phyloP scores from a whole-genome alignment of 208 protist genomes.

The Trypanosoma brucei region DNA sequence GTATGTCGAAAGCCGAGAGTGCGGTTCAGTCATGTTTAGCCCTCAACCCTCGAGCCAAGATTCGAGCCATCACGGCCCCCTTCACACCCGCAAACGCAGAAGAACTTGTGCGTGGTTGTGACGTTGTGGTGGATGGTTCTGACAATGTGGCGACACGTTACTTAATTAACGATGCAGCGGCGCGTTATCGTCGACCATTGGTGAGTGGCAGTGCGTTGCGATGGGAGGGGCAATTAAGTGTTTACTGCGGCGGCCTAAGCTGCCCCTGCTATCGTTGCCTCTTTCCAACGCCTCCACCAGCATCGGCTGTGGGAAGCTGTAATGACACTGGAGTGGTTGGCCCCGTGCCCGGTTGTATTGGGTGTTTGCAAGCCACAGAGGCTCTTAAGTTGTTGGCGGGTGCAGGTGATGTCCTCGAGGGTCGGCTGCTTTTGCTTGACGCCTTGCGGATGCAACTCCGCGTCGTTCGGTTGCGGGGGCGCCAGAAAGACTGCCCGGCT shows the following conservation, averaged over 20 bases:
- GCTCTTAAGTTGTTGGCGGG: conserved; percentile 80
- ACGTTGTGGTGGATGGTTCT: conserved; percentile 90
- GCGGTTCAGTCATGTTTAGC: conserved; percentile 55
- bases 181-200: conserved; percentile 71
- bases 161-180: conserved; percentile 93
- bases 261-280: conserved; percentile 93
- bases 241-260: conserved; percentile 58
- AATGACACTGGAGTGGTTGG: conserved; percentile 91
- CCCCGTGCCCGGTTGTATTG: conserved; percentile 92
- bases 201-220: conserved; percentile 93
- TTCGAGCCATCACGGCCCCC: conserved; percentile 31
- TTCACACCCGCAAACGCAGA: conserved; percentile 74
- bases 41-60: conserved; percentile 46
- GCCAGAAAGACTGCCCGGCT: conserved; percentile 49
- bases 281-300: conserved; percentile 84
- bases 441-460: conserved; percentile 57
- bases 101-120: conserved; percentile 52
- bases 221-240: conserved; percentile 93
- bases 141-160: conserved; percentile 94
- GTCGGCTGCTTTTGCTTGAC: conserved; percentile 87
- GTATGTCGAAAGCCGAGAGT: conserved; percentile 80
- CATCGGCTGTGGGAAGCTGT: conserved; percentile 83
- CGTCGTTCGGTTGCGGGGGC: conserved; percentile 63
- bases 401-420: conserved; percentile 56
- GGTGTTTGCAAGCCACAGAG: conserved; percentile 92